Evolutionary conservation across 2,329 filamentous ascomycete species (phyloP), one percentile per base, ranked within the genome.

Genomic region (Fusarium sublunatum): DNA sequence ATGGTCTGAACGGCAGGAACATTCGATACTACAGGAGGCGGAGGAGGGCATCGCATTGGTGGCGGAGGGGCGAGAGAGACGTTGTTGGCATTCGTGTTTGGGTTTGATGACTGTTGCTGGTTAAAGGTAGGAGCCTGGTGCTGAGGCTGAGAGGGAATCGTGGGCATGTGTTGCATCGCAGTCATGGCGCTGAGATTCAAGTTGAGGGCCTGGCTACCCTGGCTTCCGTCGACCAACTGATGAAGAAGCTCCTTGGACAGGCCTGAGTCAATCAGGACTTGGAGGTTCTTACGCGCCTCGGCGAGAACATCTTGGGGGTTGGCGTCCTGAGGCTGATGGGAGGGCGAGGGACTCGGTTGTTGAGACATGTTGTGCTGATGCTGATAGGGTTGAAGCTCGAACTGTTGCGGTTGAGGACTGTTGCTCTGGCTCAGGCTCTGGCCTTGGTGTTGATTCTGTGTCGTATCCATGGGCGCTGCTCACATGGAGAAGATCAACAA

Each of bases 181-280:
- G 45, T 34, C 61, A 65, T 65, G 10, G 62, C 48, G 26, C 29
- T 45, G 39, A 65, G 47, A 25, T 35, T 58, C 38, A 72, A 71
- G 26, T 53, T 72, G 47, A 73, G 75, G 65, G 75, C 72, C 60
- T 74, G 73, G 65, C 74, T 74, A 47, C 75, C 72, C 60, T 74
- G 73, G 65, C 74, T 74, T 46, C 75, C 73, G 51, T 78, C 76
- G 51, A 78, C 76, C 73, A 74, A 76, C 70, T 78, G 76, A 54
- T 78, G 76, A 26, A 78, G 74, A 36, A 77, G 67, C 53, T 81
- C 79, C 65, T 76, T 78, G 47, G 79, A 80, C 9, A 81, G 67
- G 40, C 79, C 79, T 13, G 78, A 79, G 58, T 80, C 79, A 62
- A 81, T 81, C 62, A 81, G 70, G 41, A 76, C 76, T 71, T 81